A percentile compares a stretch with the other conserved stretches of the same genome.
Conservation (phyloP, 2,329 filamentous ascomycete species). For the Alternaria tenuissima region DNA sequence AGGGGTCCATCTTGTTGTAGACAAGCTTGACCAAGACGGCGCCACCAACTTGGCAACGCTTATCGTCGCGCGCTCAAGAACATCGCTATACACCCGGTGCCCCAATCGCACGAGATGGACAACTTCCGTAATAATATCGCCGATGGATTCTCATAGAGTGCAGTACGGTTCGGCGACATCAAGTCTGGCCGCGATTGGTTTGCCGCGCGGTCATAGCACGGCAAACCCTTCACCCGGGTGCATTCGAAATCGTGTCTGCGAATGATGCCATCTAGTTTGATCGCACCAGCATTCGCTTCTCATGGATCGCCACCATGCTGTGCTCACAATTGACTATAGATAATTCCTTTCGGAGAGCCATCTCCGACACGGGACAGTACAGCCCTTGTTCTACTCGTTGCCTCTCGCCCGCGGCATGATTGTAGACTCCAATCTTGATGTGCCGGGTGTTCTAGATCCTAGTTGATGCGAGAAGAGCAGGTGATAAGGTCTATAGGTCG, state of each 20-base stretch:
- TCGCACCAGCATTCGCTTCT: background rate
- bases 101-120: background rate
- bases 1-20: background rate
- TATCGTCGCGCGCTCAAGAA: slow-evolving; percentile 1
- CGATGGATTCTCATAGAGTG: background rate
- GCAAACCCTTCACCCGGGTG: background rate
- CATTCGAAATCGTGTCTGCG: slow-evolving; percentile 5
- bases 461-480: background rate
- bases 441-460: slow-evolving; percentile 1
- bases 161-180: background rate
- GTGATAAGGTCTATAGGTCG: background rate
- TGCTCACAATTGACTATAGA: background rate
- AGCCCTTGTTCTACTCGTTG: background rate
- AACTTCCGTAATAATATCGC: background rate
- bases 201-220: background rate
- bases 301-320: background rate
- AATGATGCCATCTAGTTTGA: background rate
- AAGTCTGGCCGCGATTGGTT: background rate
- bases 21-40: background rate
- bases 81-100: background rate
- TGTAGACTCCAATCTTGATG: background rate
- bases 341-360: background rate
- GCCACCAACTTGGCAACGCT: slow-evolving; percentile 6
- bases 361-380: background rate
- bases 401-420: background rate